Evolutionary conservation across 768 basidiomycete genomes (phyloP), one percentile per base, ranked within the genome.

Genomic region (Russula emetica): DNA sequence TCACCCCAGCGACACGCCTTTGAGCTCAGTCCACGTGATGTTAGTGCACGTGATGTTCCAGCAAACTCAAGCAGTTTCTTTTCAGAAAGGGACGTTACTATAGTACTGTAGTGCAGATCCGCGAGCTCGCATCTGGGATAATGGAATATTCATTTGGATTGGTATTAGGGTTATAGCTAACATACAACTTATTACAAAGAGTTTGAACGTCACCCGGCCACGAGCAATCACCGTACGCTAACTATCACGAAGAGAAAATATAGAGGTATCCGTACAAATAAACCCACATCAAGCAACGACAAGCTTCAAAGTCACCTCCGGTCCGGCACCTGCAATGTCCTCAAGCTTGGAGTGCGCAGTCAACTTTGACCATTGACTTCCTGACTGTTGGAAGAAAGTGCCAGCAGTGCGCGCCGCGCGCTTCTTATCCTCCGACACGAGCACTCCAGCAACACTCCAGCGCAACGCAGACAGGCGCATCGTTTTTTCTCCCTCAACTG

Each of bases 391-490:
- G 30, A 28, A 32, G 64, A 65, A 65, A 28, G 40, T 51, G 54
- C 64, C 49, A 30, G 22, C 30, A 24, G 32, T 40, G 49, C 63
- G 63, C 20, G 59, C 63, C 14, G 55, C 64, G 24, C 55, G 64
- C 49, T 52, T 60, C 8, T 13, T 34, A 1, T 51, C 24, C 2
- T 38, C 49, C 8, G 1, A 14, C 10, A 30, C 8, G 8, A 65
- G 32, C 2, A 13, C 55, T 2, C 20, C 26, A 18, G 64, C 40
- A 18, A 44, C 49, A 42, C 24, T 45, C 64, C 64, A 65, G 5
- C 64, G 59, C 49, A 65, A 38, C 20, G 59, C 64, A 9, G 14
- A 40, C 14, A 65, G 47, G 49, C 64, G 64, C 32, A 28, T 65
- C 32, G 54, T 30, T 16, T 0, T 1, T 38, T 56, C 64, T 11